phyloP scores from a whole-genome alignment of 1,284 basidiomycete genomes.

The Irpex lacteus region DNA sequence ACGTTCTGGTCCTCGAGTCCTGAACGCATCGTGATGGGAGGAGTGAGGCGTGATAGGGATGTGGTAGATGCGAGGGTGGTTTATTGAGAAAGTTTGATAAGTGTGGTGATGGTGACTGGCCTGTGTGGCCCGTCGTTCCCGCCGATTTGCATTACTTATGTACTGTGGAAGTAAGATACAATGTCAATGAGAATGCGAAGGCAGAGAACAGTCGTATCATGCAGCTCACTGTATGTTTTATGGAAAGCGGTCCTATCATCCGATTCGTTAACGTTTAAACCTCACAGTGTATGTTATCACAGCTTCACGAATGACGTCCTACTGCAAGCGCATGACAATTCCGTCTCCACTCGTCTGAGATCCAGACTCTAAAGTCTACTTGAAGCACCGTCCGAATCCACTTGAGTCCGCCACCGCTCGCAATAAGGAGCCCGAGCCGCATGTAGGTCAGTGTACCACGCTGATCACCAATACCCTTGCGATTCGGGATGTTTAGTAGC shows the following conservation, averaged over 20 bases:
- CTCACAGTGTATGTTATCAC: not conserved
- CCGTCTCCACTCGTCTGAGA: not conserved
- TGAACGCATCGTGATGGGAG: not conserved
- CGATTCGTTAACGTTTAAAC: not conserved
- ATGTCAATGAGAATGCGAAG: not conserved
- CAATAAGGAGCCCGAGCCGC: not conserved
- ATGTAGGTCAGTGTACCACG: no score
- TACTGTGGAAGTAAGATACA: no score
- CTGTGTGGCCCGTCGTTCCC: not conserved
- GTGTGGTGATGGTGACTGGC: not conserved
- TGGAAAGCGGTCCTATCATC: not conserved
- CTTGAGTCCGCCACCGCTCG: not conserved
- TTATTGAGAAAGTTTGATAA: not conserved
- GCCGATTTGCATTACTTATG: not conserved
- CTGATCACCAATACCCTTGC: no score
- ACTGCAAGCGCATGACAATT: not conserved
- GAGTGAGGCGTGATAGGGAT: not conserved
- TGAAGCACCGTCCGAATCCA: not conserved
- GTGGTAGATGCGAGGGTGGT: not conserved
- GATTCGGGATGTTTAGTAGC: not conserved
- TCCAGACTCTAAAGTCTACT: not conserved
- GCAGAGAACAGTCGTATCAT: not conserved
- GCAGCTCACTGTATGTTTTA: not conserved
- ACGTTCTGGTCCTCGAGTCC: not conserved
- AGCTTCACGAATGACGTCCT: not conserved